These are phyloP conservation scores for Monascus ruber DNA, from an alignment of 2,329 filamentous ascomycete genomes.

Conservation along the genomic window DNA sequence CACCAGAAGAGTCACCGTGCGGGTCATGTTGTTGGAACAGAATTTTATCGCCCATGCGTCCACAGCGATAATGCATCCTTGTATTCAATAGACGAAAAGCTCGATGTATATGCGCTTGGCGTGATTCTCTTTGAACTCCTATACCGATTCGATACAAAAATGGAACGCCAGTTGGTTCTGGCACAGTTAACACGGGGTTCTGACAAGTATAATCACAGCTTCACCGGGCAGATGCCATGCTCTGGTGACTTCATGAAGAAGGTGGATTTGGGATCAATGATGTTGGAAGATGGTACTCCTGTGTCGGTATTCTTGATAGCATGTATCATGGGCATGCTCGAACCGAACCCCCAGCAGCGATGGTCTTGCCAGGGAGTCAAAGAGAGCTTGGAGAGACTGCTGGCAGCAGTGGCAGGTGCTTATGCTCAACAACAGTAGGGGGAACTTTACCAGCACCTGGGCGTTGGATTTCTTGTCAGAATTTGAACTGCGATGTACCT, in stretches of 20 bases:
- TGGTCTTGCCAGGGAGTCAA: constrained; percentile 29
- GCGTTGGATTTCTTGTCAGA: too few relatives aligned
- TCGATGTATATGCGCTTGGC: constrained; percentile 52
- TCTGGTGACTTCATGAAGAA: constrained; percentile 29
- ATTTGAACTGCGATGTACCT: too few relatives aligned
- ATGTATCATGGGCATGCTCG: constrained; percentile 33
- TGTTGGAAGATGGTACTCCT: constrained; percentile 13
- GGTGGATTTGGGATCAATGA: constrained; percentile 19
- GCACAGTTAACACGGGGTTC: constrained; percentile 24
- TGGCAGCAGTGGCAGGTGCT: constrained; percentile 6
- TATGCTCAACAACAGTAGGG: neutral
- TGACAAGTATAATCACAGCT: constrained; percentile 1
- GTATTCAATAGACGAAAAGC: constrained; percentile 36
- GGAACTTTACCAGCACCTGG: too few relatives aligned
- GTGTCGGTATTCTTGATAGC: constrained; percentile 22
- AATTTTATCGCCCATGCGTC: constrained; percentile 47
- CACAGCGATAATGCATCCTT: constrained; percentile 3
- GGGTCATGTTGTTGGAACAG: constrained; percentile 45
- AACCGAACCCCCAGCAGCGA: constrained; percentile 21
- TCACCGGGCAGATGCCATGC: constrained; percentile 11
- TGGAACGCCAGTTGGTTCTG: constrained; percentile 36
- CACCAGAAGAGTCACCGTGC: constrained; percentile 11
- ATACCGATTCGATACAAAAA: constrained; percentile 41
- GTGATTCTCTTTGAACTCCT: constrained; percentile 53
- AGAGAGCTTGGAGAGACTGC: constrained; percentile 19